A percentile compares a stretch with the other conserved stretches of the same genome.
Evolutionary conservation across 2,329 filamentous ascomycete genomes (phyloP).

Genomic region (Trichoderma cornu-damae): DNA sequence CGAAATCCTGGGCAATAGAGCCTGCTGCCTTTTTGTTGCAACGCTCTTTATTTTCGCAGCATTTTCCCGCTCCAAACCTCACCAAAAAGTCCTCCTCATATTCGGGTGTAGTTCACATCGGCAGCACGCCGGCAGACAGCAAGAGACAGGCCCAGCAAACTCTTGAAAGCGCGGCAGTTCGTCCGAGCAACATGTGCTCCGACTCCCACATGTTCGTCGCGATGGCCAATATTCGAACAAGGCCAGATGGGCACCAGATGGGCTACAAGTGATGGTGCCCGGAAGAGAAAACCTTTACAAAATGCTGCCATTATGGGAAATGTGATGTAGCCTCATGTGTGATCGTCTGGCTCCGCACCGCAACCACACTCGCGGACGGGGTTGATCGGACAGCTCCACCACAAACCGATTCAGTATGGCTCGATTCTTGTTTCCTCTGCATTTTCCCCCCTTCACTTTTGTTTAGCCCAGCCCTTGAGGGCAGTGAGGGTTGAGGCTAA

Average conservation of each 20-base stretch:
- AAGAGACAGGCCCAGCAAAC: background rate
- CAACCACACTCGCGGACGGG: background rate
- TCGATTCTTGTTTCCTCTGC: background rate
- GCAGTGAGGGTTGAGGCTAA: conserved; percentile 10
- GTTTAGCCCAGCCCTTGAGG: conserved; percentile 1
- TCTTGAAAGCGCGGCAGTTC: conserved; percentile 5
- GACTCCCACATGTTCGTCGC: background rate
- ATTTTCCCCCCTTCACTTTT: background rate
- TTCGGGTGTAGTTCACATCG: background rate
- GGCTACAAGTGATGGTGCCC: background rate
- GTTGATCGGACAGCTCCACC: conserved; percentile 15
- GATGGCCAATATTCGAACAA: background rate
- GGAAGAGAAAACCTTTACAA: background rate
- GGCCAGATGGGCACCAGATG: background rate
- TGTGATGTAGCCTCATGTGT: conserved; percentile 6
- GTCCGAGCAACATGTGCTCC: background rate
- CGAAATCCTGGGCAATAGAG: background rate
- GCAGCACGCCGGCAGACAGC: too few species aligned
- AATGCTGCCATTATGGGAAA: background rate
- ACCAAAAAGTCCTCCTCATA: background rate
- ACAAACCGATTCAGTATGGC: conserved; percentile 13
- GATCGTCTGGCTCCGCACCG: conserved; percentile 16
- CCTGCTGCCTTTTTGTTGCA: background rate
- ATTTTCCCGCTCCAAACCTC: background rate
- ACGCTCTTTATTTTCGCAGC: background rate